Base-by-base conservation (phyloP, 805 yeast genomes). In the Ogataea chonburiensis region DNA sequence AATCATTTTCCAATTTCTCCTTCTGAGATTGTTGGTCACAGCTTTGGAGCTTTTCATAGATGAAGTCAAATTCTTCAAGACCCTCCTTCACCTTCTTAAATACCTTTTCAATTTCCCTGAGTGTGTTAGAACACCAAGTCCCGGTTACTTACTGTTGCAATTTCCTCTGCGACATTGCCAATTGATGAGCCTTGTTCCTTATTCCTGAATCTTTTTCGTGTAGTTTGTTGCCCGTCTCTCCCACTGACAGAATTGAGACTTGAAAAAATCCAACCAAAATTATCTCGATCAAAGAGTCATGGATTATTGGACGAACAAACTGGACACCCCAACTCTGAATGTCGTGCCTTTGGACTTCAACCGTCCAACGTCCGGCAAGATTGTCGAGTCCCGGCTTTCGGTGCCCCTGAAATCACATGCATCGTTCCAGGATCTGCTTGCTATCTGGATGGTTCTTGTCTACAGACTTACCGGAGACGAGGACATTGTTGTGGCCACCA, bases 31-130 rank as follows among this genome's bases (percentile, higher is more conserved):
- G 83, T 51, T 83, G 83, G 45, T 87, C 89, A 31, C 94, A 78
- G 33, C 73, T 72, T 61, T 79, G 82, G 24, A 91, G 77, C 63
- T 91, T 91, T 26, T 86, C 95, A 55, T 91, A 84, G 21, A 86
- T 78, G 36, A 74, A 80, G 55, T 91, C 96, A 55, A 91, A 91
- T 43, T 79, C 83, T 36, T 75, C 79, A 27, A 91, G 73, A 7
- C 98, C 98, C 67, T 91, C 98, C 40, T 80, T 77, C 37, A 93
- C 95, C 63, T 93, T 87, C 62, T 87, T 87, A 65, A 84, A 75
- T 53, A 89, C 87, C 56, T 89, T 86, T 64, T 91, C 98, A 58
- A 93, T 86, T 69, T 91, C 97, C 63, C 64, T 64, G 34, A 30
- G 2, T 34, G 33, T 27, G 41, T 34, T 24, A 43, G 42, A 23